phyloP scores from a whole-genome alignment of 768 basidiomycete genomes.

The Russula abietina region DNA sequence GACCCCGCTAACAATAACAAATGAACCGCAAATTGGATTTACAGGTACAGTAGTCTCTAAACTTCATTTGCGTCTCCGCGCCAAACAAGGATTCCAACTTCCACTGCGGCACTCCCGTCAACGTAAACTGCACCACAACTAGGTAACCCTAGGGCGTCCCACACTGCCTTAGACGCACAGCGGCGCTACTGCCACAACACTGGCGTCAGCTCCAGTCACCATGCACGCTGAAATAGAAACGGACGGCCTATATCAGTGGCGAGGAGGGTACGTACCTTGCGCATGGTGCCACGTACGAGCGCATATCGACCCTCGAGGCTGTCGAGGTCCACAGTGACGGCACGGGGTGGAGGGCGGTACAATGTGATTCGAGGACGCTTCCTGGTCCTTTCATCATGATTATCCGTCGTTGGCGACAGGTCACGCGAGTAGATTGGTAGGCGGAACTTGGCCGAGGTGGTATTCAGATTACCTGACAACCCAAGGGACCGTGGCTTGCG shows the following conservation, averaged over 20 bases:
- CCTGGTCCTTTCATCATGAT: neutral
- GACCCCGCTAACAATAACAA: too few relatives aligned
- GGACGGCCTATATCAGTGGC: neutral
- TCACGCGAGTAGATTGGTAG: neutral
- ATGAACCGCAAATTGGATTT: neutral
- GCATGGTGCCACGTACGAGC: constrained; percentile 14
- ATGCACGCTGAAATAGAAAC: neutral
- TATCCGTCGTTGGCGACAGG: neutral
- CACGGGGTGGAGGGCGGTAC: constrained; percentile 20
- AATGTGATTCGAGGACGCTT: constrained; percentile 16
- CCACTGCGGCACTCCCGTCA: constrained; percentile 17
- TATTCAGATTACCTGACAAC: neutral
- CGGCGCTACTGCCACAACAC: constrained; percentile 31
- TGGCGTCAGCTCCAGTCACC: neutral
- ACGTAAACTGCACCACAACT: constrained; percentile 30
- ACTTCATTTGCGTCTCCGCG: neutral
- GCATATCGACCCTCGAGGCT: constrained; percentile 12
- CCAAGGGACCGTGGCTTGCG: constrained; percentile 1
- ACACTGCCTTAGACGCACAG: constrained; percentile 24
- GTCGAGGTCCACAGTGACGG: constrained; percentile 1
- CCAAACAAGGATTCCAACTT: constrained; percentile 13
- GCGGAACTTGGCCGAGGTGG: constrained; percentile 15
- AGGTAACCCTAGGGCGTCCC: constrained; percentile 28
- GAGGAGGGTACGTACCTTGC: constrained; percentile 9
- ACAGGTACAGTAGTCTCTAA: neutral